Percentiles rank a stretch among this genome's conserved stretches.
Evolutionary conservation across 2,329 filamentous ascomycete species (phyloP).

Genomic region (Boeremia lycopersici): DNA sequence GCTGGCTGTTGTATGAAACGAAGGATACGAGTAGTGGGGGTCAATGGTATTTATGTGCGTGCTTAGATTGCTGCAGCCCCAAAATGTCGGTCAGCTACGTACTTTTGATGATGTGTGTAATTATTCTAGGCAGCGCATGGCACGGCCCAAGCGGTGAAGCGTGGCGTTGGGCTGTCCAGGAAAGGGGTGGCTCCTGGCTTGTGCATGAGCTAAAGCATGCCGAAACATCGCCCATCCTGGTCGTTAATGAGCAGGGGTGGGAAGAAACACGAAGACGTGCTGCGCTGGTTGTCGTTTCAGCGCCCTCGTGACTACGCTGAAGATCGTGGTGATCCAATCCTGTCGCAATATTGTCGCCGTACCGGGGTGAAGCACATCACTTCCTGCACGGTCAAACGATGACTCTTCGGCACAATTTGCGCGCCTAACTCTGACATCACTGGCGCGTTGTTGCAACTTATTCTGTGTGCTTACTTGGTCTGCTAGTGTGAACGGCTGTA

Average conservation of each 20-base stretch:
- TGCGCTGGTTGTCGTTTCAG: conserved; percentile 47
- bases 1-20: conserved; percentile 41
- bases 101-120: conserved; percentile 49
- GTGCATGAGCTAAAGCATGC: conserved; percentile 46
- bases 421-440: conserved; percentile 44
- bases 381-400: conserved; percentile 24
- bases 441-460: conserved; percentile 25
- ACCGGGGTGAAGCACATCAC: conserved; percentile 29
- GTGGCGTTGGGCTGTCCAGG: conserved; percentile 46
- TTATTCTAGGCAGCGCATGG: conserved; percentile 43
- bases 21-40: conserved; percentile 36
- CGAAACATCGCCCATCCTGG: conserved; percentile 48
- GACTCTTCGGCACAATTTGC: conserved; percentile 21
- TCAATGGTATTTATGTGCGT: conserved; percentile 49
- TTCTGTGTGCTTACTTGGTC: conserved; percentile 25
- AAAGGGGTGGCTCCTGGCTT: conserved; percentile 48
- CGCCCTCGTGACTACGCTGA: conserved; percentile 48
- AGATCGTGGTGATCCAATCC: conserved; percentile 45
- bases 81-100: conserved; percentile 50
- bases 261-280: conserved; percentile 45
- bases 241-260: conserved; percentile 40
- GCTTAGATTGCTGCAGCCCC: conserved; percentile 42
- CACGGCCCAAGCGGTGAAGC: conserved; percentile 50
- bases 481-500: conserved; percentile 39
- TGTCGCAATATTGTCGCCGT: conserved; percentile 33